Evolutionary conservation across 208 protist genomes (phyloP), one percentile per base, ranked within the genome.

Genomic region (Hexamita inflata): DNA sequence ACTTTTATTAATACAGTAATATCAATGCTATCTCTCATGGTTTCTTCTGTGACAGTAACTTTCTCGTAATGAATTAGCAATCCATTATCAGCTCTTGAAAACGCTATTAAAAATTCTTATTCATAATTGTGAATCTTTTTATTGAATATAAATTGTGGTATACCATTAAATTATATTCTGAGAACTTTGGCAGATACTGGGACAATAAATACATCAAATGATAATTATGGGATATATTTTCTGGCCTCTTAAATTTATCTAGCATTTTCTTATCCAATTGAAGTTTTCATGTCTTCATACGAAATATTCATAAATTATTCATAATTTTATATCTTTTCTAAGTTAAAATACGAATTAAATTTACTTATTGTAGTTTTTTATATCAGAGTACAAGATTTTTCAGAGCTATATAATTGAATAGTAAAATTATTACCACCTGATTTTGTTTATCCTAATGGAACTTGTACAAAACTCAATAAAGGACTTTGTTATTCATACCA

Each of bases 151-250:
- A 98, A 97, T 57, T 84, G 78, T 32, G 93, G 80, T 59, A 73
- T 79, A 28, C 97, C 87, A 34, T 78, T 89, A 19, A 95, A 82
- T 77, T 89, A 86, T 13, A 96, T 88, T 9, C 77, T 70, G 45
- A 98, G 84, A 66, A 98, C 92, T 29, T 85, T 89, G 9, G 89
- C 83, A 1, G 95, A 97, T 75, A 98, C 95, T n/a, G 95, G 95
- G 82, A 96, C 92, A 58, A 95, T 86, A 53, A 88, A 81, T 58
- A 87, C 88, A 30, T 86, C 77, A 39, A 96, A 77, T 29, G 86
- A 82, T 19, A 97, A 76, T 24, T 83, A 79, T 4, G 94, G 93
- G 75, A 97, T 95, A 59, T 87, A 82, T 1, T 78, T 62, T n/a
- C 91, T 87, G 41, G 89, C 76, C 34, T 82, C 70, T 30, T 86